phyloP scores from a whole-genome alignment of 208 protist genomes.

The Porcisia deanei region DNA sequence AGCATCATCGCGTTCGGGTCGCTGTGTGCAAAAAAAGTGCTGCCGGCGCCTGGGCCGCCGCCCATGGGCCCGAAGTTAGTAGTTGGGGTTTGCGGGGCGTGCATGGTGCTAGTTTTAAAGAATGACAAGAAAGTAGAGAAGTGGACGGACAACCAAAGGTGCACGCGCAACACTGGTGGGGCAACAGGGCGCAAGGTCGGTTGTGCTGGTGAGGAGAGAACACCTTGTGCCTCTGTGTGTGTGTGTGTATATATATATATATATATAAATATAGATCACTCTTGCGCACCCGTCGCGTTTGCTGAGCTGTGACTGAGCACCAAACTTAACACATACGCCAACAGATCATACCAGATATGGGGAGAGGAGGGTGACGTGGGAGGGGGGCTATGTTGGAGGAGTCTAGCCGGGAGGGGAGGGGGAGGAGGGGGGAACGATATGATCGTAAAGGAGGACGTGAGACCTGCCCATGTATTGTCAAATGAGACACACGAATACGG shows the following conservation, averaged over 20 bases:
- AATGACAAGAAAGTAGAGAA: conserved; percentile 6
- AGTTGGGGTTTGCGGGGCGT: conserved; percentile 20
- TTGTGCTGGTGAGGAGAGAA: background rate
- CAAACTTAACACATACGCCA: background rate
- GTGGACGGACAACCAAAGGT: background rate
- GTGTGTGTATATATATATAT: background rate
- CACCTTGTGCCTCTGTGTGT: background rate
- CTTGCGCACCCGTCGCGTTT: background rate
- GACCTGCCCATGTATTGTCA: background rate
- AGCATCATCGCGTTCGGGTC: conserved; percentile 56
- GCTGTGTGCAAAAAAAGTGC: conserved; percentile 14
- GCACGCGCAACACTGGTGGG: background rate
- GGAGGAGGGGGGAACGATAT: background rate
- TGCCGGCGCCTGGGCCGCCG: conserved; percentile 9
- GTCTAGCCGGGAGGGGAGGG: background rate
- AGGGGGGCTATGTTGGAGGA: background rate
- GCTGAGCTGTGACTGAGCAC: background rate
- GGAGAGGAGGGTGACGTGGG: background rate
- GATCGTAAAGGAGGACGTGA: background rate
- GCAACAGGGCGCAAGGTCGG: background rate
- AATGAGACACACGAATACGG: background rate
- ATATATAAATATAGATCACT: background rate
- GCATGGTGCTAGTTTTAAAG: background rate
- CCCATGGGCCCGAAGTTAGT: conserved; percentile 28
- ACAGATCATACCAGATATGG: background rate